Base-by-base conservation (phyloP, 352 stramenopile genomes). In the Halophytophthora polymorphica region DNA sequence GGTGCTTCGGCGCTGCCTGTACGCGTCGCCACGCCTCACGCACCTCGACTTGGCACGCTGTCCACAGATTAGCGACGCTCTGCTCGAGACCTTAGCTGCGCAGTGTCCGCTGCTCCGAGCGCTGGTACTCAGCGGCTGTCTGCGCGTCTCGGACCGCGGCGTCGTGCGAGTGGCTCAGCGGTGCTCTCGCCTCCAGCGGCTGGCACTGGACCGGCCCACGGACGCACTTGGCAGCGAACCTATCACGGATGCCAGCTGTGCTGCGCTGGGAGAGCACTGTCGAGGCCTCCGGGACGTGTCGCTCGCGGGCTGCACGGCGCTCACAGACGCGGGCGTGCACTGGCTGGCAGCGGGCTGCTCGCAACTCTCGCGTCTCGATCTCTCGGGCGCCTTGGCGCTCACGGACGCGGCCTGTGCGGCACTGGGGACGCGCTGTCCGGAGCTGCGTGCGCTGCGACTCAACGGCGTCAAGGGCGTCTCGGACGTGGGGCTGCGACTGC, bases 291-390 rank as follows among this genome's bases (percentile, higher is more conserved):
- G 56, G 3, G 50, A 78, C 10, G 60, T 98, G 1, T 85, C 82
- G 22, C 52, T 98, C 1, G 71, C 72, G 2, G 90, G 93, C 0
- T 97, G 84, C 54, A 82, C 86, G 11, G 85, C 88, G 50, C 58
- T 98, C 13, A 95, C 90, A 0, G 92, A 98, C 49, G 90, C 84
- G 4, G 91, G 91, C 0, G 58, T 98, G 19, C 80, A 85, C 17
- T 98, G 90, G 90, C 63, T 98, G 21, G 76, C 73, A 0, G 72
- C 77, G 6, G 83, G 86, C 31, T 96, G 88, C n/a, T 54, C 65
- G 6, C 59, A 74, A 6, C 77, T 98, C 6, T 61, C 83, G 34
- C 56, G 61, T n/a, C 53, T 98, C 17, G 75, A 96, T 55, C 52
- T 98, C 15, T 87, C 55, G 11, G 83, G 86, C 21, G 88, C 86